Evolutionary conservation across 768 basidiomycete genomes (phyloP), one percentile per base, ranked within the genome.

Genomic region (Trametes maxima): DNA sequence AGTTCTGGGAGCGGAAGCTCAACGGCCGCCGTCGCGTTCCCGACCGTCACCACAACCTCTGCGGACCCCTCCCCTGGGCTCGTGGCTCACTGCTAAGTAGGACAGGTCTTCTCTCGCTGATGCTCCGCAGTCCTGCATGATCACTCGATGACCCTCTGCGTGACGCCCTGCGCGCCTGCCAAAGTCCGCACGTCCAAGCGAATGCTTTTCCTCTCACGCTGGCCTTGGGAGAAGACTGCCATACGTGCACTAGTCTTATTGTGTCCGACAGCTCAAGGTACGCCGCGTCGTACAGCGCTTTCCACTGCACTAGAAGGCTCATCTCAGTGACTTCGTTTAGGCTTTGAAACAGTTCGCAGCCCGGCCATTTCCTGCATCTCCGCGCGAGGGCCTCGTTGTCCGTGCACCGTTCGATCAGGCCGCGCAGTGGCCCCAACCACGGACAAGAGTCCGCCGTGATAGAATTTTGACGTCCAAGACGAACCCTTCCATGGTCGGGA

Each of bases 31-130:
- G 63, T 59, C 54, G 48, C 49, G 40, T 25, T 59, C 43, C 53
- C 57, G 53, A 58, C 58, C 57, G 51, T 57, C 55, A 51, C 55
- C 43, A 39, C 49, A n/a, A 24, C 42, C 42, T 47, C 50, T n/a
- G 45, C 47, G 22, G 25, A 16, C 28, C 43, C 42, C 44, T 42
- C 22, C 33, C 44, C 40, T 51, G 55, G 43, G 43, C 43, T 46
- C 42, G 40, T 44, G 42, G 47, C 59, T 16, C 42, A 21, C 64
- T 61, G 28, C 28, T 52, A 58, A 40, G 43, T 54, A 11, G 65
- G 65, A 54, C 54, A 57, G 39, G 19, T 54, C 43, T 66, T 66
- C 65, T 62, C 64, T 52, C 50, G 57, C 42, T 43, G 48, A 21
- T 44, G 50, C 39, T 63, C 47, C 65, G 65, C 65, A 62, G 60